phyloP scores from a whole-genome alignment of 306 rosid genomes.

The Cicer yamashitae region DNA sequence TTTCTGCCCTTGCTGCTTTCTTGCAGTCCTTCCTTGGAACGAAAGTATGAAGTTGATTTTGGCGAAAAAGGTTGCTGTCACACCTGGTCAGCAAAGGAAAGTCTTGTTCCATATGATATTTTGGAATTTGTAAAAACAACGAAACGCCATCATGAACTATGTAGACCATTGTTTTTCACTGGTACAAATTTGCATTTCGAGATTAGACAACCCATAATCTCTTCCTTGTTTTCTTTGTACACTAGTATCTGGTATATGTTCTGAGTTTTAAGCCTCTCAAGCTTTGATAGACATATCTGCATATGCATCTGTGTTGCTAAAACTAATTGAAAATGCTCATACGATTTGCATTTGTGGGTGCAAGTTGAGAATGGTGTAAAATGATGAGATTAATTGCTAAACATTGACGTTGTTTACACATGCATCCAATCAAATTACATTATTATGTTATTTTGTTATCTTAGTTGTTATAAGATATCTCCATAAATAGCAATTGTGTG shows the following conservation, averaged over 20 bases:
- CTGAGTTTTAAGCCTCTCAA: constrained; percentile 51
- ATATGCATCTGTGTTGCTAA: constrained; percentile 49
- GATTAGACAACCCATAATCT: constrained; percentile 50
- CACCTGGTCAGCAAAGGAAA: constrained; percentile 53
- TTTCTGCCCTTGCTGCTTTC: background rate
- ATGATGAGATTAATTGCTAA: background rate
- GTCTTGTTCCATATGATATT: constrained; percentile 52
- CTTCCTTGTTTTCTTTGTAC: constrained; percentile 56
- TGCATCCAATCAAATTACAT: background rate
- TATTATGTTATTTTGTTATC: background rate
- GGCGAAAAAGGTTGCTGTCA: constrained; percentile 48
- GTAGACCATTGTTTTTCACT: constrained; percentile 51
- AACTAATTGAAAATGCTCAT: constrained; percentile 43
- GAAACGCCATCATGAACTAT: constrained; percentile 46
- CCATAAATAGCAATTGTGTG: background rate
- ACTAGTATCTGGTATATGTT: constrained; percentile 48
- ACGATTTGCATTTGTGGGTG: constrained; percentile 29
- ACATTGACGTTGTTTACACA: background rate
- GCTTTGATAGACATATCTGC: constrained; percentile 36
- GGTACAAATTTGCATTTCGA: constrained; percentile 54
- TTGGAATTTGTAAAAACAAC: constrained; percentile 54
- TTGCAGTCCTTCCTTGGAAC: constrained; percentile 81
- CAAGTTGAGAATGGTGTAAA: constrained; percentile 33
- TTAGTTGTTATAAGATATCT: background rate
- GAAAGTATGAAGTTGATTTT: constrained; percentile 55